A percentile compares a stretch with the other conserved stretches of the same genome.
Evolutionary conservation across 441 rosid genomes (phyloP).

Genomic region (Erysimum cheiri): DNA sequence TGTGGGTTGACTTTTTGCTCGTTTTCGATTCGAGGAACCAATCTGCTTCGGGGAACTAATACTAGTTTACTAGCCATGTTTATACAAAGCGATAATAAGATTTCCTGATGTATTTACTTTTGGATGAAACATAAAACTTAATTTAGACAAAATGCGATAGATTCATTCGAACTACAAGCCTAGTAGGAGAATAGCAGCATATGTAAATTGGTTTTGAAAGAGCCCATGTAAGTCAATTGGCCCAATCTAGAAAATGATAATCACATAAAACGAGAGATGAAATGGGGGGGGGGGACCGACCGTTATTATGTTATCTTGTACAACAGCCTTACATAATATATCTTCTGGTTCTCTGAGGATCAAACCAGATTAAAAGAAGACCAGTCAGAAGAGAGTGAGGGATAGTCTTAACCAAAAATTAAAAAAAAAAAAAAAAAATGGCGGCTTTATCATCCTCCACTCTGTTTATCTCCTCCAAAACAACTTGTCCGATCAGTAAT

Average conservation of each 20-base stretch:
- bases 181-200: no score
- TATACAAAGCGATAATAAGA: not conserved
- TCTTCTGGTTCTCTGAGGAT: constrained; percentile 26
- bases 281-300: constrained; percentile 39
- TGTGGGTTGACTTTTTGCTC: not conserved
- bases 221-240: not conserved
- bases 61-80: not conserved
- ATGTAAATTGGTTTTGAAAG: no score
- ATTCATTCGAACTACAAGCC: no score
- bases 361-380: constrained; percentile 5
- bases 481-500: constrained; percentile 36
- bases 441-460: constrained; percentile 41
- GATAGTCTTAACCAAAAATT: no score
- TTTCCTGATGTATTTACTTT: no score
- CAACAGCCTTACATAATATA: constrained; percentile 22
- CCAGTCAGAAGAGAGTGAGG: not conserved
- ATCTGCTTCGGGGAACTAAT: not conserved
- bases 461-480: constrained; percentile 35
- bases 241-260: constrained; percentile 8
- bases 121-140: no score
- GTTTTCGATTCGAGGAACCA: not conserved
- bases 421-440: constrained; percentile 13
- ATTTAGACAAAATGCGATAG: no score
- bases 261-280: not conserved
- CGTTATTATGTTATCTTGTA: constrained; percentile 34